Conservation (phyloP, 2,329 filamentous ascomycete genomes). For the Pseudomassariella vexata region DNA sequence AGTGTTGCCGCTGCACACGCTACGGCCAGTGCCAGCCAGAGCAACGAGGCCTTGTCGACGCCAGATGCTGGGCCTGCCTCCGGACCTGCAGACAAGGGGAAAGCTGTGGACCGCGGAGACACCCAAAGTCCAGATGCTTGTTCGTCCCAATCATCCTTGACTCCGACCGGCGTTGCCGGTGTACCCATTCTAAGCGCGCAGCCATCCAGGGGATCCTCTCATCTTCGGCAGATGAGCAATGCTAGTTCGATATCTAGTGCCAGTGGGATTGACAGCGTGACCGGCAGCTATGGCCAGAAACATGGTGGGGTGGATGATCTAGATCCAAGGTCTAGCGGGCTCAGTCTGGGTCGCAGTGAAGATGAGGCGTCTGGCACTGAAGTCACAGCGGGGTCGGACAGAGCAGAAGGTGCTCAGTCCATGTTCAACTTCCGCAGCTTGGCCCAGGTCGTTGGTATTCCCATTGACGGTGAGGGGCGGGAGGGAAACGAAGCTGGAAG, state of each 20-base stretch:
- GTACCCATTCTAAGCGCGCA: conserved; percentile 38
- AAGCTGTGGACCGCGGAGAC: conserved; percentile 57
- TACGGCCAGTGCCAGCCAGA: conserved; percentile 22
- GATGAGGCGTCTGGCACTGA: conserved; percentile 55
- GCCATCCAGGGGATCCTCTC: conserved; percentile 57
- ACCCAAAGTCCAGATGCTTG: conserved; percentile 10
- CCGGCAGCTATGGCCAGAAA: conserved; percentile 41
- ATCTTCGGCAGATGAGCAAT: conserved; percentile 78
- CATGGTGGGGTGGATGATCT: conserved; percentile 39
- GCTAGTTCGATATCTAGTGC: conserved; percentile 81
- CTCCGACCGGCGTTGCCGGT: conserved; percentile 29
- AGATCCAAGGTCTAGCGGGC: conserved; percentile 48
- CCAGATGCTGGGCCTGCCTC: conserved; percentile 11
- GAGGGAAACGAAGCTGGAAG: too few relatives aligned
- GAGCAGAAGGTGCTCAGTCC: too few relatives aligned
- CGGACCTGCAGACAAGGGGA: conserved; percentile 54
- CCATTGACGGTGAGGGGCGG: conserved; percentile 44
- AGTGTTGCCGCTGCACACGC: conserved; percentile 39
- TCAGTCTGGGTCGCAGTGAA: conserved; percentile 44
- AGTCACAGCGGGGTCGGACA: too few relatives aligned
- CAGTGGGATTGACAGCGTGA: conserved; percentile 63
- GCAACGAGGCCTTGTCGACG: conserved; percentile 23
- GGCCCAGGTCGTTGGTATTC: conserved; percentile 73
- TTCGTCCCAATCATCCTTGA: conserved; percentile 12
- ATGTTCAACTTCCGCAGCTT: conserved; percentile 91